Base-by-base conservation (phyloP, 495 filamentous ascomycete genomes). In the Aspergillus funiculosus region DNA sequence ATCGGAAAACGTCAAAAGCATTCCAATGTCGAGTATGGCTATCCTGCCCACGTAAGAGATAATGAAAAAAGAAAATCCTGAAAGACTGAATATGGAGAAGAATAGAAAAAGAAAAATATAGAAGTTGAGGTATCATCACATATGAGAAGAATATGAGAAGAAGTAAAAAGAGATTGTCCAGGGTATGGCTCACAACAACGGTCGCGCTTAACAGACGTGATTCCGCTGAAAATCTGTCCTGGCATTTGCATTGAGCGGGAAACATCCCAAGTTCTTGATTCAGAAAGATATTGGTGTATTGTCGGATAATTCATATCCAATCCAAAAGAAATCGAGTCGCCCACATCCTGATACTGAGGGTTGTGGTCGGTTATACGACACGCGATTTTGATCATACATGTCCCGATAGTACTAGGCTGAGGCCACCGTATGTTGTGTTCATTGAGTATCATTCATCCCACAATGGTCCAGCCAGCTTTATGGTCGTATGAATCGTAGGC, bases 401-500 rank as follows among this genome's bases (percentile, higher is more conserved):
- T 55, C 31, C 40, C n/a, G n/a, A n/a, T n/a, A 39, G 40, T 40
- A 40, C 44, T 25, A 43, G 29, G 43, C 40, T 28, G 38, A 39
- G 40, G 28, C 44, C 43, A 38, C 49, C 40, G 31, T 48, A 39
- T 40, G 27, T 22, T 26, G 35, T 43, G 19, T 37, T 48, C 7
- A 46, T 46, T 14, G 36, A 28, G 19, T 22, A 25, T 46, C 25
- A 36, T 42, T 32, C 39, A 46, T 56, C 40, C 37, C 42, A 39
- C 26, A 38, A 28, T 27, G 27, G 36, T 45, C 35, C 39, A 49
- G 25, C 40, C 36, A 47, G 24, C 27, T 30, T 19, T 37, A 13
- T 39, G 30, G 31, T 46, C 42, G 39, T 30, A 46, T 43, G 44
- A 27, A 47, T 53, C 50, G 50, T 31, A 35, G 22, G 19, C 44